A percentile compares a stretch with the other conserved stretches of the same genome.
Evolutionary conservation across 345 rosid species (phyloP).

Genomic region (Arabis alpina): DNA sequence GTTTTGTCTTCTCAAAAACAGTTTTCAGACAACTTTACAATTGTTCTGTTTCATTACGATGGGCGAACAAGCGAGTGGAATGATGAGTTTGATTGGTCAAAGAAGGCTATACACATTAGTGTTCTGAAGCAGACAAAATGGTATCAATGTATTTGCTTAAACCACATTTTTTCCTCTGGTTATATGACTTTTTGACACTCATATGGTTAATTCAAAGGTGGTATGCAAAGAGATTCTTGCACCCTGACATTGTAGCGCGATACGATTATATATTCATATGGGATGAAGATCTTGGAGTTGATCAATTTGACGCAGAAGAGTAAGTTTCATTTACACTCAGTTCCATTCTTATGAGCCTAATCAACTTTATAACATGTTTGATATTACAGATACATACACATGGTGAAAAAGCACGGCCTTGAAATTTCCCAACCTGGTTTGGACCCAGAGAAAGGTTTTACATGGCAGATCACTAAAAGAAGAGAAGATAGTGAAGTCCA

Average conservation of each 20-base stretch:
- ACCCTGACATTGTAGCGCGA: conserved; percentile 82
- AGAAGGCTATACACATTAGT: conserved; percentile 75
- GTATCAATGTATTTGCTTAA: conserved; percentile 41
- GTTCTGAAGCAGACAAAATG: conserved; percentile 84
- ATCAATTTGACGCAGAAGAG: conserved; percentile 83
- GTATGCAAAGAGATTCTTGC: conserved; percentile 95
- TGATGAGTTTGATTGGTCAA: conserved; percentile 89
- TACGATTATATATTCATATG: conserved; percentile 91
- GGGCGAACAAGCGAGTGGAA: conserved; percentile 86
- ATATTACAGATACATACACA: conserved; percentile 61
- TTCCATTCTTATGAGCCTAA: neutral
- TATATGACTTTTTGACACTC: conserved; percentile 6
- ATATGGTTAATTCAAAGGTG: conserved; percentile 59
- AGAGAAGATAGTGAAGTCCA: conserved; percentile 83
- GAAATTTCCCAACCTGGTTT: conserved; percentile 95
- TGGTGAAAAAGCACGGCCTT: conserved; percentile 83
- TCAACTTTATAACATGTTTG: conserved; percentile 1
- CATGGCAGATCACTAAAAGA: conserved; percentile 94
- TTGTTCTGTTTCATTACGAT: conserved; percentile 88
- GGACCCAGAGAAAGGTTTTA: conserved; percentile 80
- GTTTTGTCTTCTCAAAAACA: conserved; percentile 38
- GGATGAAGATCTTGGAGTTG: conserved; percentile 97
- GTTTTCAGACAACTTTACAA: conserved; percentile 85
- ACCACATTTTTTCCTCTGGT: neutral
- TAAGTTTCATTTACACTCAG: conserved; percentile 33